Evolutionary conservation across 1,284 basidiomycete genomes (phyloP).

Genomic region (Boletus sp.): DNA sequence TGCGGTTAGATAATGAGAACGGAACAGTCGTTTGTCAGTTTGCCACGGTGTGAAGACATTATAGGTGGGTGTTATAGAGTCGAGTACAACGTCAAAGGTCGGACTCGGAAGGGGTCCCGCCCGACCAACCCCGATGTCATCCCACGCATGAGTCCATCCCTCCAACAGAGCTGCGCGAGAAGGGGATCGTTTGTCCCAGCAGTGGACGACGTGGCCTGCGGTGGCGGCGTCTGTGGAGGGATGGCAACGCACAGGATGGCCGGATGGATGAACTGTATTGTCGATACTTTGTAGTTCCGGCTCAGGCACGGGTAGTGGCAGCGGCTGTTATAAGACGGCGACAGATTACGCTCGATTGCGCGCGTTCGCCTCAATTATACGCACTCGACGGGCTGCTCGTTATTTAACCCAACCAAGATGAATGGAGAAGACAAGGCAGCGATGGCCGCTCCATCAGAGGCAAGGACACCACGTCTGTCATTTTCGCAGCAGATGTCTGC

Average conservation of each 20-base stretch:
- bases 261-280: not conserved
- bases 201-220: not conserved
- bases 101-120: not conserved
- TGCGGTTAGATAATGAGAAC: not conserved
- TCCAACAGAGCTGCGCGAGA: not conserved
- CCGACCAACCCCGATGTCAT: not conserved
- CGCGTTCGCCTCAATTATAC: slow-evolving; percentile 19
- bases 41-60: not conserved
- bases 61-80: not conserved
- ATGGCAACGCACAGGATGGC: not conserved
- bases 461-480: slow-evolving; percentile 9
- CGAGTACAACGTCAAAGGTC: not conserved
- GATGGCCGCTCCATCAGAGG: slow-evolving; percentile 11
- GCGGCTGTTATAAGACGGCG: not conserved
- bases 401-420: slow-evolving; percentile 16
- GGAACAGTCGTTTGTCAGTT: not conserved
- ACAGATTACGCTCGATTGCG: slow-evolving; percentile 11
- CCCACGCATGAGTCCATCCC: too few relatives aligned
- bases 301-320: slow-evolving; percentile 14
- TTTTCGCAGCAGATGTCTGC: slow-evolving; percentile 24
- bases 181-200: not conserved
- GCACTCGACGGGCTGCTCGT: not conserved
- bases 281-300: not conserved
- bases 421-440: slow-evolving; percentile 1
- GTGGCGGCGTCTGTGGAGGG: not conserved